Evolutionary conservation across 106 monocot species (phyloP).

Genomic region (Posidonia australis): DNA sequence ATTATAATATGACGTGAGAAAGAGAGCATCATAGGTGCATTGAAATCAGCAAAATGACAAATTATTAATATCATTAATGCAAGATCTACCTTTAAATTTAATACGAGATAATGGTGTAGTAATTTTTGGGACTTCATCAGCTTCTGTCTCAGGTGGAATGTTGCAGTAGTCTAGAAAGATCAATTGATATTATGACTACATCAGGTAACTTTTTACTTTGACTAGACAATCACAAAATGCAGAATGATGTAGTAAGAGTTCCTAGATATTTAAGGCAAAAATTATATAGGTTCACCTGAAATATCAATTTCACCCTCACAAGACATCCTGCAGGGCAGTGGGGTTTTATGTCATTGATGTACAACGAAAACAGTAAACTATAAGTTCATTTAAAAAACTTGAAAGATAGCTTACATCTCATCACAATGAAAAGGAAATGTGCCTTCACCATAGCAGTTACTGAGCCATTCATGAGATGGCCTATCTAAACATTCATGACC

Average conservation of each 20-base stretch:
- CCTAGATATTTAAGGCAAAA: no score
- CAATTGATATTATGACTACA: background rate
- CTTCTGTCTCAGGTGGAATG: conserved; percentile 21
- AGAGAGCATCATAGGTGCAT: background rate
- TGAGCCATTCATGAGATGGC: conserved; percentile 48
- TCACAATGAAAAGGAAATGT: conserved; percentile 19
- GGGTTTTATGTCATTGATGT: background rate
- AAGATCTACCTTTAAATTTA: conserved; percentile 18
- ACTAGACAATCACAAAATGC: no score
- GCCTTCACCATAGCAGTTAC: conserved; percentile 30
- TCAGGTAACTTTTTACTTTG: no score
- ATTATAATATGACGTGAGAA: background rate
- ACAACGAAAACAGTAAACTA: background rate
- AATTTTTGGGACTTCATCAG: conserved; percentile 12
- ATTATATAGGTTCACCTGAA: conserved; percentile 25
- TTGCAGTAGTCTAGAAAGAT: conserved; percentile 23
- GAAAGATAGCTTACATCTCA: conserved; percentile 36
- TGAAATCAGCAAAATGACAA: background rate
- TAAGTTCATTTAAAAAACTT: background rate
- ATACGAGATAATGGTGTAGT: conserved; percentile 17
- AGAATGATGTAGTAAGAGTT: no score
- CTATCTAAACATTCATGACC: conserved; percentile 37
- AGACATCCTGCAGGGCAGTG: conserved; percentile 23
- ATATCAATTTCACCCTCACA: conserved; percentile 26
- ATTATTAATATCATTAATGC: no score